These are phyloP conservation scores for Puccinia triticina DNA, from an alignment of 1,284 basidiomycete genomes.

Conservation along the genomic window DNA sequence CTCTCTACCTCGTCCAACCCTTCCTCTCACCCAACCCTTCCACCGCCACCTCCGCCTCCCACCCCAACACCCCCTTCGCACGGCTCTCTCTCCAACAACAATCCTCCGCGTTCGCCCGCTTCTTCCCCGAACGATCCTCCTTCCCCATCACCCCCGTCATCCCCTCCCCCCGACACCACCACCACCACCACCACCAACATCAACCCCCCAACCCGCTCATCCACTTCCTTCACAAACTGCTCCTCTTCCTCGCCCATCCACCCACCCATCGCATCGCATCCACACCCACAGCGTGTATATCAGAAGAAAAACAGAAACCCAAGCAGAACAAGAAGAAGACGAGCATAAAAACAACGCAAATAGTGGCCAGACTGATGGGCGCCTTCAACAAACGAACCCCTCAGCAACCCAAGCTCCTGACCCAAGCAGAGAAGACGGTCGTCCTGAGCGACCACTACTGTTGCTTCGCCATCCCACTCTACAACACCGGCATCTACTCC, in stretches of 20 bases:
- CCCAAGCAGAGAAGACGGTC: slow-evolving; percentile 11
- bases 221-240: not conserved
- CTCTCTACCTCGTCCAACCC: slow-evolving; percentile 39
- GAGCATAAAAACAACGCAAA: not conserved
- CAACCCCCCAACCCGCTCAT: not conserved
- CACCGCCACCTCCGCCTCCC: not conserved
- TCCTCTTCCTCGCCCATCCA: not conserved
- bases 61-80: not conserved
- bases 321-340: not conserved
- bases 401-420: not conserved
- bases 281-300: not conserved
- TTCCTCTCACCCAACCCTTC: slow-evolving; percentile 12
- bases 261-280: not conserved
- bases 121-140: not conserved
- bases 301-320: not conserved
- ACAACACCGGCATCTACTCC: slow-evolving; percentile 44
- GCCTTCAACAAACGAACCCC: not conserved
- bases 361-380: not conserved
- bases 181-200: not conserved
- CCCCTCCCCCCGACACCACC: not conserved
- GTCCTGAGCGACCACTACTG: slow-evolving; percentile 48
- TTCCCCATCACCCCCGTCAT: not conserved
- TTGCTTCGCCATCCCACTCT: slow-evolving; percentile 51
- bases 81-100: not conserved
- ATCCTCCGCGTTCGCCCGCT: not conserved